Base-by-base conservation (phyloP, 176 grass and related monocot species). In the Cenchrus americanus region DNA sequence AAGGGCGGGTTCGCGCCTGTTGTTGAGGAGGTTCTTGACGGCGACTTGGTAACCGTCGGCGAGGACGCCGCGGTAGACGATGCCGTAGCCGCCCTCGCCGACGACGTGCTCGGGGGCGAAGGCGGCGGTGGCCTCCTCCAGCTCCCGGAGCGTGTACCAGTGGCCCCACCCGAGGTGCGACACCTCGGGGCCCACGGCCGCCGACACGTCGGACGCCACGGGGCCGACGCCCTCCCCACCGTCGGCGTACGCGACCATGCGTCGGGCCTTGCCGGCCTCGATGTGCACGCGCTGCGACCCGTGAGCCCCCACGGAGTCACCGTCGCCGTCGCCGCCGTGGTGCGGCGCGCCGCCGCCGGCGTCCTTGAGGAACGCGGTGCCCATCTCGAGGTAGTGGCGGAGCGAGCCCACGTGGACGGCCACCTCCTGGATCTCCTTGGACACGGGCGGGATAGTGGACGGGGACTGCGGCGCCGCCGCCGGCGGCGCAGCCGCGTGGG, bases 371-470 rank as follows among this genome's bases (percentile, higher is more conserved):
- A 83, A 90, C 60, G 88, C 80, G 30, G 26, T 51, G 27, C 78
- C 84, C 44, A 24, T 49, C 87, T 88, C 80, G 26, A 88, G 78
- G 89, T 91, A 90, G 73, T 92, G 85, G 15, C 76, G 87, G 68
- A 86, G 81, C 6, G 85, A 81, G 67, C 88, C 81, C 6, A 92
- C 84, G 79, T 92, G 81, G 44, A 92, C 75, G 72, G 88, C 84
- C 60, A 98, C 94, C 87, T 95, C 96, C 90, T 93, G 96, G 86
- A 98, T 98, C 82, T 95, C 96, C 81, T 93, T 98, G 50, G 96
- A 98, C n/a, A 91, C 73, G 27, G 75, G 74, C 66, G 93, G 93
- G 89, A 98, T 98, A 40, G 72, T 82, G 42, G 89, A 10, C 0
- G 90, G 76, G 21, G 83, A 77, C 54, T 69, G 22, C 66, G 88